Conservation (phyloP, 2,329 filamentous ascomycete species). For the Aspergillus transmontanensis region DNA sequence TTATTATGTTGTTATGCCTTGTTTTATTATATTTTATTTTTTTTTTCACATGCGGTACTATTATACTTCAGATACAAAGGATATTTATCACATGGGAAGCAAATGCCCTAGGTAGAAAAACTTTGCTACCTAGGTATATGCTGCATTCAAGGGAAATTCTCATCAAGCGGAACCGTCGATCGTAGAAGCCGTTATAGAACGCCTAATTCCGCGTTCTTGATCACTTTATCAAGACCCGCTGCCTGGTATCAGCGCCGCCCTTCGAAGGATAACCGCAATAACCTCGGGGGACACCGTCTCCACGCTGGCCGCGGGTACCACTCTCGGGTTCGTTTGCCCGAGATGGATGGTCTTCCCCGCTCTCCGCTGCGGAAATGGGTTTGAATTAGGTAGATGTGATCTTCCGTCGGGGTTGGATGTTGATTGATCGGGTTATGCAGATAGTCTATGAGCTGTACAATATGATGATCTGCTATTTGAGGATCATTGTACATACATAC, state of each 20-base stretch:
- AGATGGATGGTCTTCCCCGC: constrained; percentile 7
- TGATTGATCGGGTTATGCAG: not conserved
- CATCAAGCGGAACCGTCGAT: not conserved
- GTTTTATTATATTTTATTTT: no score
- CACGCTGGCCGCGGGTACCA: constrained; percentile 25
- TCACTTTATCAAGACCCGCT: not conserved
- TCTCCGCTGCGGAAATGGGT: constrained; percentile 3
- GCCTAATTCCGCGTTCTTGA: constrained; percentile 10
- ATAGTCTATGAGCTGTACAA: not conserved
- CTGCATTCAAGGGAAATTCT: not conserved
- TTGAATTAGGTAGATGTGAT: not conserved
- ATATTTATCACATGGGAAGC: not conserved
- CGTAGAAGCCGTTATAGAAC: not conserved
- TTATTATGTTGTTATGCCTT: no score
- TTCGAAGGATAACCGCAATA: constrained; percentile 24
- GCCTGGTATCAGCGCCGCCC: not conserved
- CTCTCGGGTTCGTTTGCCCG: constrained; percentile 24
- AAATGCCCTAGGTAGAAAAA: not conserved
- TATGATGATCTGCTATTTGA: no score
- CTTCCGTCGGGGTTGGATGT: not conserved
- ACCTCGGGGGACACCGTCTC: constrained; percentile 25
- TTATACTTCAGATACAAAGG: not conserved
- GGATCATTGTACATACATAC: no score
- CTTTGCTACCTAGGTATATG: not conserved
- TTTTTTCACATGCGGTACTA: not conserved